Conservation (phyloP, 305 asterid genomes). For the Fraxinus floribunda region DNA sequence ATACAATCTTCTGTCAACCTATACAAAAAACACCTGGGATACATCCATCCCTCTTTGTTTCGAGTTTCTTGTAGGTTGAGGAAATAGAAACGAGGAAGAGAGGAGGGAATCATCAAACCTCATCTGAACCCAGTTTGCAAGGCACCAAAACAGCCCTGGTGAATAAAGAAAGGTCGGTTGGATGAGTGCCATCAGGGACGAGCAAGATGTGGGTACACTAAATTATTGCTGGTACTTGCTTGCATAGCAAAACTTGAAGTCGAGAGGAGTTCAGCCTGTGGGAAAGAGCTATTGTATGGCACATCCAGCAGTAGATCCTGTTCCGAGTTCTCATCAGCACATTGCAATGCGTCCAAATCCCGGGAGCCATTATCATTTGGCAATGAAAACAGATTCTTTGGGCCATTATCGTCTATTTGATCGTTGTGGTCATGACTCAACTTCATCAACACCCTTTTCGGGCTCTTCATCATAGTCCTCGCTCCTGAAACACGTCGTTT, state of each 20-base stretch:
- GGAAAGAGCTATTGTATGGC: constrained; percentile 69
- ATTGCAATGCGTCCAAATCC: constrained; percentile 38
- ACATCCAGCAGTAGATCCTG: constrained; percentile 66
- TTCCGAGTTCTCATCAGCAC: constrained; percentile 45
- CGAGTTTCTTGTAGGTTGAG: constrained; percentile 27
- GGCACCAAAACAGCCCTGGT: constrained; percentile 19
- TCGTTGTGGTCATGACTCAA: constrained; percentile 47
- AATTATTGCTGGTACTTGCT: constrained; percentile 58
- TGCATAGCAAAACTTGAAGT: constrained; percentile 44
- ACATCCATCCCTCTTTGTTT: constrained; percentile 30
- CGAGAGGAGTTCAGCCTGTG: constrained; percentile 78
- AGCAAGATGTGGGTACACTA: constrained; percentile 41
- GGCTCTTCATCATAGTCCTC: constrained; percentile 50
- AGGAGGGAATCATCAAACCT: background rate
- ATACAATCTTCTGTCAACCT: constrained; percentile 46
- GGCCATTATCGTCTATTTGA: constrained; percentile 37
- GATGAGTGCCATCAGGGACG: constrained; percentile 34
- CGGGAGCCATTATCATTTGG: constrained; percentile 48
- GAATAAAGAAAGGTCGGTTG: background rate
- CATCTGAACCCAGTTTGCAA: constrained; percentile 27
- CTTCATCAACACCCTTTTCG: constrained; percentile 39
- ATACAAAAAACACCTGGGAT: constrained; percentile 32
- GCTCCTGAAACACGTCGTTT: constrained; percentile 44
- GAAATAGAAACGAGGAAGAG: background rate
- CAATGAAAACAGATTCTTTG: constrained; percentile 43